Conservation (phyloP, 2,329 filamentous ascomycete species). For the Cladophialophora psammophila region DNA sequence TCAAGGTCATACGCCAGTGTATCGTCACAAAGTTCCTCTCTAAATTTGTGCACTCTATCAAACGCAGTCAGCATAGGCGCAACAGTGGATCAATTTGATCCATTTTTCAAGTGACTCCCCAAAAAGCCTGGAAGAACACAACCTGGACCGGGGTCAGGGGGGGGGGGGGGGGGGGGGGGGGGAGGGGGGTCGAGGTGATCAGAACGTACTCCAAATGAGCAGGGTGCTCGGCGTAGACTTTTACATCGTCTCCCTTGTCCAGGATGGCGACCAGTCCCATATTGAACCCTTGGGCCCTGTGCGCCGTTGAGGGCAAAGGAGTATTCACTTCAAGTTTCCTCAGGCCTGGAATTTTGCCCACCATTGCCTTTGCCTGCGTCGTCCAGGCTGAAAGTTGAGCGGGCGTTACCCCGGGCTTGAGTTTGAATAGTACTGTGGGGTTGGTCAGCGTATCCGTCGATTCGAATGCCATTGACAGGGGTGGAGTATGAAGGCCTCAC, state of each 20-base stretch:
- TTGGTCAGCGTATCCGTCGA: conserved; percentile 10
- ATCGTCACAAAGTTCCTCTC: conserved; percentile 53
- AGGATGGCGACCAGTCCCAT: conserved; percentile 56
- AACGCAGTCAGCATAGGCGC: conserved; percentile 13
- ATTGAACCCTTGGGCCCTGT: conserved; percentile 55
- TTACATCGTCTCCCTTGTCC: conserved; percentile 53
- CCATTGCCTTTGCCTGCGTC: conserved; percentile 47
- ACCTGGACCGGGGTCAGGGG: too few relatives aligned
- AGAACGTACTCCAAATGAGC: conserved; percentile 54
- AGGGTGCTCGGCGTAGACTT: conserved; percentile 54
- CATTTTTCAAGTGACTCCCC: background rate
- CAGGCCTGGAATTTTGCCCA: conserved; percentile 52
- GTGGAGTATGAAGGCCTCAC: conserved; percentile 39
- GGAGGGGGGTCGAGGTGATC: background rate
- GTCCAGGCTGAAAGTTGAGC: conserved; percentile 47
- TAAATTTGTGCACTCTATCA: conserved; percentile 49
- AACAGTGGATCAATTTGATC: background rate
- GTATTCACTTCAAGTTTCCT: conserved; percentile 47
- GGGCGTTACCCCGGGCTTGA: conserved; percentile 49
- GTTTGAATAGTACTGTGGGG: conserved; percentile 51
- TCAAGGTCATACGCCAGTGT: conserved; percentile 53
- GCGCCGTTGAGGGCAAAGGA: conserved; percentile 51
- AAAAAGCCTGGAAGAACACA: background rate
- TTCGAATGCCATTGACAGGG: background rate
- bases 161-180: too few relatives aligned